These are phyloP conservation scores for Areca catechu DNA, from an alignment of 176 grass and related monocot species.

Conservation along the genomic window DNA sequence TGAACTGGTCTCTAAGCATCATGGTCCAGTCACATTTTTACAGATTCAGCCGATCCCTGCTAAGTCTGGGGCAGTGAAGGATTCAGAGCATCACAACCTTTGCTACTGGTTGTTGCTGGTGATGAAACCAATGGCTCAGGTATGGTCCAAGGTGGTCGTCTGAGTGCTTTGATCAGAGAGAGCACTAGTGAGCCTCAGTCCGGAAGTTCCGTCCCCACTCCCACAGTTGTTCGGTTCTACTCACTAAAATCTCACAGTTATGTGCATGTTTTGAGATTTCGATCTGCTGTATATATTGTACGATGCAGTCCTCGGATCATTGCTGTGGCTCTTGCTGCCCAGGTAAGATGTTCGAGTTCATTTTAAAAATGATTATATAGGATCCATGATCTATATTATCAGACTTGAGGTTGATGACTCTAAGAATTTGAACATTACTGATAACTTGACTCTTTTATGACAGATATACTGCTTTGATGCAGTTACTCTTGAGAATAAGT, in stretches of 20 bases:
- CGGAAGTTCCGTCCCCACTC: constrained; percentile 60
- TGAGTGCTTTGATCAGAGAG: constrained; percentile 92
- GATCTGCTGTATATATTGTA: constrained; percentile 96
- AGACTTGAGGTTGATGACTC: background rate
- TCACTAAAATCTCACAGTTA: constrained; percentile 89
- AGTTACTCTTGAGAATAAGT: constrained; percentile 94
- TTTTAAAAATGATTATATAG: too few species aligned
- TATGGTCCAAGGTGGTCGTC: constrained; percentile 78
- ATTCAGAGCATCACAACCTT: constrained; percentile 85
- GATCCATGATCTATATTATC: too few species aligned
- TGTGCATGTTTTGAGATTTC: constrained; percentile 87
- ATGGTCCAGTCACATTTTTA: constrained; percentile 94
- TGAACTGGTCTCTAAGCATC: constrained; percentile 89
- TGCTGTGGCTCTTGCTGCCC: constrained; percentile 90
- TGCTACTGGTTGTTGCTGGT: constrained; percentile 93
- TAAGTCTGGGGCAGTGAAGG: constrained; percentile 49
- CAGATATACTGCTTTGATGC: constrained; percentile 99
- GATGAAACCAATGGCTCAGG: constrained; percentile 91
- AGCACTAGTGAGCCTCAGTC: constrained; percentile 51
- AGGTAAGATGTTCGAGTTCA: constrained; percentile 46
- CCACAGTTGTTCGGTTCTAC: constrained; percentile 93
- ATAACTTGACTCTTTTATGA: background rate
- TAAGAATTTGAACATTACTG: background rate
- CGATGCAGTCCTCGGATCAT: constrained; percentile 87
- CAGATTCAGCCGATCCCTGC: constrained; percentile 86